phyloP scores from a whole-genome alignment of 1,139 yeast species.

The Geotrichum aggregatum region DNA sequence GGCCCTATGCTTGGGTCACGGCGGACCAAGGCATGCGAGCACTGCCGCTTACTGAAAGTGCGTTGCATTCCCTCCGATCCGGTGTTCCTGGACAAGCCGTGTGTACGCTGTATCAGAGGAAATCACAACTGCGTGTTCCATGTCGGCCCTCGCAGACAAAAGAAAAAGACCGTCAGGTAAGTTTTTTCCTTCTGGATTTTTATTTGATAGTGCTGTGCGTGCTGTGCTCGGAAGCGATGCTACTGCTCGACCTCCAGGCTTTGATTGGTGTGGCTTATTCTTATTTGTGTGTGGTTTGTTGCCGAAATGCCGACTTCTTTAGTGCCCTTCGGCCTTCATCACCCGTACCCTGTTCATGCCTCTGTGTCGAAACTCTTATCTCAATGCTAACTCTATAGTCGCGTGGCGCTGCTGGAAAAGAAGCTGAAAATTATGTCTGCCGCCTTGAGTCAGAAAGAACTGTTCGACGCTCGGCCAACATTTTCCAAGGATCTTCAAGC shows the following conservation, averaged over 20 bases:
- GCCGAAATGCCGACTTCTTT: background rate
- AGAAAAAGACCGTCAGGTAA: slow-evolving; percentile 37
- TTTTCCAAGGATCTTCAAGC: too few relatives aligned
- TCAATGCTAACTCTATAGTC: slow-evolving; percentile 21
- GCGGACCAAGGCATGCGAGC: slow-evolving; percentile 64
- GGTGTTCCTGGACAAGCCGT: slow-evolving; percentile 55
- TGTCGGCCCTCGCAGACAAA: slow-evolving; percentile 54
- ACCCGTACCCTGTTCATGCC: background rate
- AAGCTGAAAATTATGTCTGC: slow-evolving; percentile 37
- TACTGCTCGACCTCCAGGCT: too few relatives aligned
- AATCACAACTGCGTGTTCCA: slow-evolving; percentile 65
- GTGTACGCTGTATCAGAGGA: slow-evolving; percentile 67
- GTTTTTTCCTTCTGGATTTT: slow-evolving; percentile 17
- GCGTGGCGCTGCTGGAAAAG: slow-evolving; percentile 39
- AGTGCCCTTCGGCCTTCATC: background rate
- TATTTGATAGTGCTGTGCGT: background rate
- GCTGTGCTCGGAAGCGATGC: too few relatives aligned
- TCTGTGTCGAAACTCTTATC: too few relatives aligned
- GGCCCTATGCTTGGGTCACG: slow-evolving; percentile 25
- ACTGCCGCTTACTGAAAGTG: slow-evolving; percentile 76
- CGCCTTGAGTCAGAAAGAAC: slow-evolving; percentile 22
- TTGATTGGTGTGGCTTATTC: too few relatives aligned
- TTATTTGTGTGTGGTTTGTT: background rate
- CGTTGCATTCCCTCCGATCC: slow-evolving; percentile 75
- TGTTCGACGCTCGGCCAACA: background rate